Percentiles rank a stretch among this genome's conserved stretches.
These are phyloP conservation scores for Paraphoma sp. DNA, from an alignment of 2,329 filamentous ascomycete species.

Conservation along the genomic window DNA sequence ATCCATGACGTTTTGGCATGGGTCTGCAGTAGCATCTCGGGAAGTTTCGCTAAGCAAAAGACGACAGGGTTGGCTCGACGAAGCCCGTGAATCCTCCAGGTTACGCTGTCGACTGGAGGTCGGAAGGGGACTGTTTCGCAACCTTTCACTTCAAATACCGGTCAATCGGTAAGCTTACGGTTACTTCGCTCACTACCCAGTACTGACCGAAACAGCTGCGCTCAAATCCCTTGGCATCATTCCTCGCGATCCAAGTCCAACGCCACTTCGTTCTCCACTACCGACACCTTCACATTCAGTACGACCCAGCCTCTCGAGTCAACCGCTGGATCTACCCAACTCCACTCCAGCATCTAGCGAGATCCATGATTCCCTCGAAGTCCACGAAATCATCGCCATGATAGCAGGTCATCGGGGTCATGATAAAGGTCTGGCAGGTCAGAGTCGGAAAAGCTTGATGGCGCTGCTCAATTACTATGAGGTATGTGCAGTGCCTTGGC, in stretches of 20 bases:
- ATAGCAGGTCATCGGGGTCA: not conserved
- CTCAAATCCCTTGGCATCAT: constrained; percentile 38
- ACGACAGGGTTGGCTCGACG: too few species aligned
- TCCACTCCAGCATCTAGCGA: not conserved
- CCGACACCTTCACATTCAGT: too few species aligned
- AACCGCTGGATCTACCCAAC: not conserved
- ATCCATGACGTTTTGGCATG: too few species aligned
- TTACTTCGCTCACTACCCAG: not conserved
- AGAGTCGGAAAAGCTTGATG: not conserved
- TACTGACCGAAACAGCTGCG: not conserved
- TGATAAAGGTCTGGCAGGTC: not conserved
- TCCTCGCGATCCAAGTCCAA: constrained; percentile 21
- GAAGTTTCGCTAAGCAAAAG: too few species aligned
- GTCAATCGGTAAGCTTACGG: constrained; percentile 8
- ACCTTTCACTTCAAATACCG: constrained; percentile 19
- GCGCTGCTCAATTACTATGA: constrained; percentile 1
- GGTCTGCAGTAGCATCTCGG: too few species aligned
- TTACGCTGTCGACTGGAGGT: too few species aligned
- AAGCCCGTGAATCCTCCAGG: too few species aligned
- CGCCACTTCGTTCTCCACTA: not conserved
- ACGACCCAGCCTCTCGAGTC: not conserved
- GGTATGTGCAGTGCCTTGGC: not conserved
- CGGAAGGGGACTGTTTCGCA: constrained; percentile 7
- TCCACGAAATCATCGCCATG: not conserved
- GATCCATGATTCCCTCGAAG: not conserved